Evolutionary conservation across 495 filamentous ascomycete species (phyloP), one percentile per base, ranked within the genome.

Genomic region (Copromyces sp.): DNA sequence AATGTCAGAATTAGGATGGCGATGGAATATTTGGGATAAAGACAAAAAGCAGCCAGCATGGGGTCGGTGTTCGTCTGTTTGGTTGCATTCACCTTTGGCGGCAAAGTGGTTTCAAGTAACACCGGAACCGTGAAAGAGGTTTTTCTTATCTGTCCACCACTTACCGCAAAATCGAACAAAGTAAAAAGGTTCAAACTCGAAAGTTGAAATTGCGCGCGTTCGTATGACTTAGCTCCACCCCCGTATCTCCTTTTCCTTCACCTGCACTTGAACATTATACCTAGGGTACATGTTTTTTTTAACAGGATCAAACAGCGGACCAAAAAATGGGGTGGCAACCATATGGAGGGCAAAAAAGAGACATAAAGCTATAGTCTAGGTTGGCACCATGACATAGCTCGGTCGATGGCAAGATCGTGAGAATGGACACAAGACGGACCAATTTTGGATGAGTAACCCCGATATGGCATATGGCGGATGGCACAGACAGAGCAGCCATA

Each of bases 41-140:
- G 40, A 39, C 38, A 59, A 73, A 70, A 71, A 65, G 41, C 68
- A 72, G 70, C 73, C 71, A 71, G 75, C 61, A 73, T 73, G 68
- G 41, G 73, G 71, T 73, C 44, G 71, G 75, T 70, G 42, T 70
- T 68, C 45, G 20, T 59, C 47, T 59, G 47, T 59, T 72, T 61
- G 42, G 70, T 42, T 44, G 20, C 39, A 41, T 44, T 71, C 70
- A 38, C 40, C 40, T 38, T 69, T 68, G 53, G 72, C 65, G 74
- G 69, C 65, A 69, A 42, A 65, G 53, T 65, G 53, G 53, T 65
- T 65, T 65, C 29, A 35, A 35, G 14, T 24, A 65, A 65, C 53
- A 35, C 53, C 29, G 53, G 14, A 65, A 65, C 53, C 14, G 53
- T 65, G 24, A 65, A 65, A 65, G 53, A 65, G 53, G 53, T 65